These are phyloP conservation scores for Xylariaceae sp. DNA, from an alignment of 2,329 filamentous ascomycete genomes.

Conservation along the genomic window DNA sequence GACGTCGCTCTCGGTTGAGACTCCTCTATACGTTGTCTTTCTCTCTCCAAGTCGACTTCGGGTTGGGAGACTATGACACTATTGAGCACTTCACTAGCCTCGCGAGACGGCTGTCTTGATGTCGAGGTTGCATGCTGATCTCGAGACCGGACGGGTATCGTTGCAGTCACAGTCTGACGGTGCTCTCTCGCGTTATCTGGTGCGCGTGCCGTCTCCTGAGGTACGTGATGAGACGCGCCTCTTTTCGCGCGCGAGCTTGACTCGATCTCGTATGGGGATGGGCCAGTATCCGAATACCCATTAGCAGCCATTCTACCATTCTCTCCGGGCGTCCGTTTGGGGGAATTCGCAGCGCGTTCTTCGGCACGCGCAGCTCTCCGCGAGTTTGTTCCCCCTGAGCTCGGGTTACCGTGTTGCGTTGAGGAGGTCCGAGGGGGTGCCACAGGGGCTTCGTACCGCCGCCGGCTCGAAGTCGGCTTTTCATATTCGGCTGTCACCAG, in stretches of 20 bases:
- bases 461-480: slow-evolving; percentile 55
- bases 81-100: slow-evolving; percentile 81
- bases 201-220: slow-evolving; percentile 50
- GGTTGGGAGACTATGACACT: slow-evolving; percentile 79
- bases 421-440: slow-evolving; percentile 85
- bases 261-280: slow-evolving; percentile 45
- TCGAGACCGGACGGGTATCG: slow-evolving; percentile 55
- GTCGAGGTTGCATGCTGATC: slow-evolving; percentile 51
- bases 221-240: slow-evolving; percentile 43
- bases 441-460: slow-evolving; percentile 71
- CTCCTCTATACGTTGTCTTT: slow-evolving; percentile 72
- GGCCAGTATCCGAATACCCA: slow-evolving; percentile 35
- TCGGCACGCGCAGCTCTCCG: slow-evolving; percentile 53
- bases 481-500: slow-evolving; percentile 52
- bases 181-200: slow-evolving; percentile 50
- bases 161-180: slow-evolving; percentile 44
- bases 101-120: slow-evolving; percentile 69
- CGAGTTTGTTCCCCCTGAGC: slow-evolving; percentile 46
- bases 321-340: slow-evolving; percentile 49
- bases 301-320: slow-evolving; percentile 45
- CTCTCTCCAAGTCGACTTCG: slow-evolving; percentile 73
- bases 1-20: slow-evolving; percentile 51
- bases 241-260: slow-evolving; percentile 49
- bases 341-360: slow-evolving; percentile 53
- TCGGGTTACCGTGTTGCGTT: slow-evolving; percentile 58